Evolutionary conservation across 2,329 filamentous ascomycete genomes (phyloP).

Genomic region (Elsinoe ampelina): DNA sequence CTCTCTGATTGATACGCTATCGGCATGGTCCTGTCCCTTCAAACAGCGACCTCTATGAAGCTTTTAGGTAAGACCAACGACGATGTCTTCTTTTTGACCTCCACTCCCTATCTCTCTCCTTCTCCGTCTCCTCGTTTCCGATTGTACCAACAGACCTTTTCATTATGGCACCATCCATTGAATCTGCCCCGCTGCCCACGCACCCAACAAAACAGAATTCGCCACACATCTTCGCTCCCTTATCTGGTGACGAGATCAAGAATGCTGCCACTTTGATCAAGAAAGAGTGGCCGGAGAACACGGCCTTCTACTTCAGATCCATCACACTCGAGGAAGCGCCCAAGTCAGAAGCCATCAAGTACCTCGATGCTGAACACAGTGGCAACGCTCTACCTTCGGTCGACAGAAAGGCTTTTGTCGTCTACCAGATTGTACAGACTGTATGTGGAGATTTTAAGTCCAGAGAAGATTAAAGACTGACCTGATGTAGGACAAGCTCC

Average conservation of each 20-base stretch:
- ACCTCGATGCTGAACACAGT: constrained; percentile 17
- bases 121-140: background rate
- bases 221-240: constrained; percentile 51
- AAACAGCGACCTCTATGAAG: background rate
- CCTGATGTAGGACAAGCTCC: constrained; percentile 46
- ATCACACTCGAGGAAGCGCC: constrained; percentile 38
- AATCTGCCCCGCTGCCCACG: constrained; percentile 17
- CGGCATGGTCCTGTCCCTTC: background rate
- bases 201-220: constrained; percentile 19
- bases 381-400: constrained; percentile 49
- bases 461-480: constrained; percentile 4
- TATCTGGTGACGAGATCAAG: constrained; percentile 49
- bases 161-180: constrained; percentile 5
- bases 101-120: background rate
- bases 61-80: background rate
- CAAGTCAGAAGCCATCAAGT: constrained; percentile 17
- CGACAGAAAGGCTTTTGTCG: constrained; percentile 46
- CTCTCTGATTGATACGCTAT: constrained; percentile 7
- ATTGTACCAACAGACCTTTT: background rate
- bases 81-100: background rate
- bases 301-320: constrained; percentile 55
- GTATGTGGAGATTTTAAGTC: constrained; percentile 30
- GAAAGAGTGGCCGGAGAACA: constrained; percentile 46
- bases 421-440: constrained; percentile 52
- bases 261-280: constrained; percentile 42